Evolutionary conservation across 2,329 filamentous ascomycete genomes (phyloP).

Genomic region (Aspergillus costaricaensis): DNA sequence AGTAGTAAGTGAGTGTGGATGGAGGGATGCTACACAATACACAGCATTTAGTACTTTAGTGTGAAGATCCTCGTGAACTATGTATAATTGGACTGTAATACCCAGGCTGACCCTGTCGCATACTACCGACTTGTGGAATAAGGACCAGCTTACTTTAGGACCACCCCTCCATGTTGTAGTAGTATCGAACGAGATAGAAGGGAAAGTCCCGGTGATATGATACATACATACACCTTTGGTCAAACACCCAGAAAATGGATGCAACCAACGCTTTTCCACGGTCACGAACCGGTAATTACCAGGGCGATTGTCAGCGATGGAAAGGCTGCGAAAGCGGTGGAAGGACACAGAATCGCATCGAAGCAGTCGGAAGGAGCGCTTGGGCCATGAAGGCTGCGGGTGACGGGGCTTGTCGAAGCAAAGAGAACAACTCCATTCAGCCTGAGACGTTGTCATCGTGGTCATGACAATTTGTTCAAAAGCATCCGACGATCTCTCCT

Average conservation of each 20-base stretch:
- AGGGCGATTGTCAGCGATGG: conserved; percentile 20
- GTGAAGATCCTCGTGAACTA: too few species aligned
- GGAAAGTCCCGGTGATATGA: not conserved
- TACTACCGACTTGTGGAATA: too few species aligned
- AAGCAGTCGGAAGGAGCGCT: conserved; percentile 28
- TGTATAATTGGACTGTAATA: not conserved
- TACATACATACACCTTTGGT: not conserved
- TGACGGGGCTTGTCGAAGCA: conserved; percentile 20
- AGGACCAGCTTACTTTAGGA: too few species aligned
- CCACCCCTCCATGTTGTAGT: not conserved
- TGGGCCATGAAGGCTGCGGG: conserved; percentile 28
- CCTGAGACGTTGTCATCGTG: not conserved
- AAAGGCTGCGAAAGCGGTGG: conserved; percentile 34
- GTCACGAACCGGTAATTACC: conserved; percentile 19
- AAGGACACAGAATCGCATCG: conserved; percentile 33
- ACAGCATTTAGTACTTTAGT: too few species aligned
- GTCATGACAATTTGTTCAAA: conserved; percentile 12
- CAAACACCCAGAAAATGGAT: not conserved
- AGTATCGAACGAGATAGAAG: not conserved
- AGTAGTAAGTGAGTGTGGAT: too few species aligned
- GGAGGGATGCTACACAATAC: too few species aligned
- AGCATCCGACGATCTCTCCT: conserved; percentile 1
- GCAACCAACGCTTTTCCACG: not conserved
- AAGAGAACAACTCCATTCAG: conserved; percentile 18
- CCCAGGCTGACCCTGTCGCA: not conserved